Evolutionary conservation across 768 basidiomycete species (phyloP), one percentile per base, ranked within the genome.

Genomic region (Boletus tomentosulus): DNA sequence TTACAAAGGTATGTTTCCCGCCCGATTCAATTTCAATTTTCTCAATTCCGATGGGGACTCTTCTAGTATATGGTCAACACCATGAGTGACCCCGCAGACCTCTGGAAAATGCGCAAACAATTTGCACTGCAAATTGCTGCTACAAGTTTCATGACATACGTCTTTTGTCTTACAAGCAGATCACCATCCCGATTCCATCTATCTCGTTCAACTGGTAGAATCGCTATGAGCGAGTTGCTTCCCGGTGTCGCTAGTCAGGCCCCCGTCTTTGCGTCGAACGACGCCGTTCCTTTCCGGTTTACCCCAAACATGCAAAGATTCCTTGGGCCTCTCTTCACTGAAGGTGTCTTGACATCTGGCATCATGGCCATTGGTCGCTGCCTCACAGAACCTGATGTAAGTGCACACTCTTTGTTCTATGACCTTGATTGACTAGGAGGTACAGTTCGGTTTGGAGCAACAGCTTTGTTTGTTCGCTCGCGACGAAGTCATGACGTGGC

Each of bases 101-200:
- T 98, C 3, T 99, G 96, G 96, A 81, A 90, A 55, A 93, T 98
- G 84, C 85, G 97, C 55, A 98, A 97, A 73, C 95, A 98, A 71
- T 97, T 98, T 70, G 87, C 95, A 9, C 69, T 88, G 38, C 95
- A 98, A 66, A 76, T 93, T 35, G 92, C 97, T 6, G 81, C 89
- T 1, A 84, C 83, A 41, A 87, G 90, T 62, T 98, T 98, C 78
- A 86, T 96, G 83, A 94, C 93, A 15, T 96, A 88, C 66, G 76
- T 89, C 28, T 81, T 97, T 61, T 88, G 83, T 60, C 77, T 98
- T 31, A 87, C 87, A 27, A 89, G 88, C 65, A 85, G 96, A 43
- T 78, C 83, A 7, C 96, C 96, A 0, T 75, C 80, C 11, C 84
- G 94, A 19, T 94, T 96, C 78, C 86, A 92, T 60, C 66, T 98